phyloP scores from a whole-genome alignment of 2,329 filamentous ascomycete species.

The Colletotrichum paranaense region DNA sequence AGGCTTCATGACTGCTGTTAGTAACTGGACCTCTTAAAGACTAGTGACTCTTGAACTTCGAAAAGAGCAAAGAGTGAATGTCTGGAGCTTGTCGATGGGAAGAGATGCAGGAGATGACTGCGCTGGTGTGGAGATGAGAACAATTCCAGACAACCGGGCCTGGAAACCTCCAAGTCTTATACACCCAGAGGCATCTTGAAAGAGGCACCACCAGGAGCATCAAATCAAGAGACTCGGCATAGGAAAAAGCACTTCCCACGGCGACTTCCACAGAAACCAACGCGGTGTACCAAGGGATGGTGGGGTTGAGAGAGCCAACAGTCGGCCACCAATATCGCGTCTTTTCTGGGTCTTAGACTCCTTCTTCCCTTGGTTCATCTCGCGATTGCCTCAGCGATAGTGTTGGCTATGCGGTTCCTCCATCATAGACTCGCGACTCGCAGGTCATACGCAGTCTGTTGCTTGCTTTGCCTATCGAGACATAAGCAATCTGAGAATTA shows the following conservation, averaged over 20 bases:
- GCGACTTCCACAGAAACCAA: neutral
- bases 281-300: slow-evolving; percentile 27
- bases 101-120: slow-evolving; percentile 31
- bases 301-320: neutral
- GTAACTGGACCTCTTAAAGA: slow-evolving; percentile 15
- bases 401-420: slow-evolving; percentile 8
- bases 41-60: slow-evolving; percentile 18
- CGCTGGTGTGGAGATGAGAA: slow-evolving; percentile 22
- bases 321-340: slow-evolving; percentile 9
- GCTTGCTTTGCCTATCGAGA: slow-evolving; percentile 19
- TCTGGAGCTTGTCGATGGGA: slow-evolving; percentile 27
- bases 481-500: slow-evolving; percentile 14
- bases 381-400: slow-evolving; percentile 32
- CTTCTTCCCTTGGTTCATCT: slow-evolving; percentile 35
- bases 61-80: slow-evolving; percentile 20
- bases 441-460: slow-evolving; percentile 3
- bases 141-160: neutral
- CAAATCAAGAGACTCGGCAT: neutral
- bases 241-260: neutral
- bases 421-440: neutral
- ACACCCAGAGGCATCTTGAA: neutral
- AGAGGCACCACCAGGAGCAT: neutral
- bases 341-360: slow-evolving; percentile 25
- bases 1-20: slow-evolving; percentile 30
- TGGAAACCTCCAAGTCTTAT: slow-evolving; percentile 16